Conservation (phyloP, 2,329 filamentous ascomycete species). For the Trichoderma guizhouense region DNA sequence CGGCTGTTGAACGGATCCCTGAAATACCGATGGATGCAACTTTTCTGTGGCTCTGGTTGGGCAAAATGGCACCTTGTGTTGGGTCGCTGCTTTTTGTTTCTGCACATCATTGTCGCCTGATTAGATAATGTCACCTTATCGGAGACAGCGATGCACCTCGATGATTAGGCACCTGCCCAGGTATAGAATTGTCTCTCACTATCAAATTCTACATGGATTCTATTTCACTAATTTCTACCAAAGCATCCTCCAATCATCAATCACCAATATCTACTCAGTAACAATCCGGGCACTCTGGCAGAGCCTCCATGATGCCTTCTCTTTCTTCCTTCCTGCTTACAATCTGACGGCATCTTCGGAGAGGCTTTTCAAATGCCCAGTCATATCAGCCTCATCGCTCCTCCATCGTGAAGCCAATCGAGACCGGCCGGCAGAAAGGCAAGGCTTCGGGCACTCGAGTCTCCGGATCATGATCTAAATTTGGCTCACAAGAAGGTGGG, state of each 20-base stretch:
- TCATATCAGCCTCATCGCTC: neutral
- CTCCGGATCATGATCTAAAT: constrained; percentile 7
- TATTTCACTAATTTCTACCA: neutral
- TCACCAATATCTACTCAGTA: neutral
- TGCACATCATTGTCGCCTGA: neutral
- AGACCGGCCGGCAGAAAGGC: neutral
- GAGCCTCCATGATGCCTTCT: neutral
- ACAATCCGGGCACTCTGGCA: neutral
- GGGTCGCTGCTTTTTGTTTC: neutral
- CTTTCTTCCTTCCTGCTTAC: neutral
- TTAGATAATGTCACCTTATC: neutral
- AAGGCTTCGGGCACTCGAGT: neutral
- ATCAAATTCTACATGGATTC: neutral
- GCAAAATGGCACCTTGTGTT: neutral
- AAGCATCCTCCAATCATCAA: neutral
- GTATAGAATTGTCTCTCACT: neutral
- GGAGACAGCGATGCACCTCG: neutral
- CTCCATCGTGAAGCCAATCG: neutral
- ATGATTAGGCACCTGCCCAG: neutral
- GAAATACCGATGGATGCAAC: neutral
- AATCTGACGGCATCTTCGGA: neutral
- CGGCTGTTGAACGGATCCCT: neutral
- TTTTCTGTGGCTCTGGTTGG: neutral
- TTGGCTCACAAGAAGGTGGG: neutral
- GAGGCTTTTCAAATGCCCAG: neutral